Percentiles rank a stretch among this genome's conserved stretches.
These are phyloP conservation scores for Cyclocybe aegerita DNA, from an alignment of 768 basidiomycete genomes.

Conservation along the genomic window DNA sequence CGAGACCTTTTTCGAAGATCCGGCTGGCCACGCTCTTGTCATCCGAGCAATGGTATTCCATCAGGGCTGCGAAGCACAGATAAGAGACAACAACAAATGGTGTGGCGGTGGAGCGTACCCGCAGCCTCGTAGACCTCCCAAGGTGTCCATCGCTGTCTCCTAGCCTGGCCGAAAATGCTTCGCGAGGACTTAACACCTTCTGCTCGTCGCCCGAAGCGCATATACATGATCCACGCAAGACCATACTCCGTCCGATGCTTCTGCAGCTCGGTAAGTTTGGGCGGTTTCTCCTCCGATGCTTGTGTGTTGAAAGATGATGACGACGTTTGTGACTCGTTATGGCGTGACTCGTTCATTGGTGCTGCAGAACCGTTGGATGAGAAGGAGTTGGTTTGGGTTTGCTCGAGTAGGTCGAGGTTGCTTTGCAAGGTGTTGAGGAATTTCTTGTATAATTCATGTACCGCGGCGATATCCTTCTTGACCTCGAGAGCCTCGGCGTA, in stretches of 20 bases:
- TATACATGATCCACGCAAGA: constrained; percentile 85
- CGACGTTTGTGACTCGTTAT: constrained; percentile 30
- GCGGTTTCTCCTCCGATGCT: constrained; percentile 50
- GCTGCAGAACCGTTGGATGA: constrained; percentile 1
- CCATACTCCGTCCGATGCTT: constrained; percentile 72
- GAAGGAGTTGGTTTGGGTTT: constrained; percentile 8
- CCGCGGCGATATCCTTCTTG: constrained; percentile 58
- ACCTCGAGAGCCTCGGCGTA: constrained; percentile 73
- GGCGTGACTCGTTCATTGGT: constrained; percentile 9
- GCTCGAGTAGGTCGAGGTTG: constrained; percentile 64
- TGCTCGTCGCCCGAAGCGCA: constrained; percentile 87
- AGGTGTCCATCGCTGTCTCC: constrained; percentile 70
- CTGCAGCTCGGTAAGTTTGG: constrained; percentile 51
- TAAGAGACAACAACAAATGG: not conserved
- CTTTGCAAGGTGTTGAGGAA: constrained; percentile 66
- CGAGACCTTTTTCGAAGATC: constrained; percentile 93
- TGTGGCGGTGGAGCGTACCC: constrained; percentile 42
- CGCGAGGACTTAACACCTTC: constrained; percentile 84
- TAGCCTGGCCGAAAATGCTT: constrained; percentile 76
- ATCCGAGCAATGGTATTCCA: constrained; percentile 93
- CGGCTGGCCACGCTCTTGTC: constrained; percentile 75
- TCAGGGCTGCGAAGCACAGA: constrained; percentile 57
- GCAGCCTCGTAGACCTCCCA: constrained; percentile 96
- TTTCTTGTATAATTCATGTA: constrained; percentile 69
- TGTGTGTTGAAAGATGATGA: constrained; percentile 43